Percentiles rank a stretch among this genome's conserved stretches.
Evolutionary conservation across 2,329 filamentous ascomycete genomes (phyloP).

Genomic region (Botrytis fragariae): DNA sequence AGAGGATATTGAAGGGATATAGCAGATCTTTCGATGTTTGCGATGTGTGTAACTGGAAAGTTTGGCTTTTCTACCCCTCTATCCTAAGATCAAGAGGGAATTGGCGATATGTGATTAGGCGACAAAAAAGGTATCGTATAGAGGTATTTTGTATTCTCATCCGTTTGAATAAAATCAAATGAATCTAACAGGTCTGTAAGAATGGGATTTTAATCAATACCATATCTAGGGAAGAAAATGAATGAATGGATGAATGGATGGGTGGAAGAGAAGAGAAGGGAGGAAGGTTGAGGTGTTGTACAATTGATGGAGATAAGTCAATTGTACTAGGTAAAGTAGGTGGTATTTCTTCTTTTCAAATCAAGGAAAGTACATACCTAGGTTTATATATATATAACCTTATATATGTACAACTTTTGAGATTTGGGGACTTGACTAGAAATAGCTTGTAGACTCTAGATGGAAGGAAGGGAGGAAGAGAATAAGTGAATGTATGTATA

Average conservation of each 20-base stretch:
- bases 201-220: neutral
- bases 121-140: neutral
- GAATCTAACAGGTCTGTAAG: neutral
- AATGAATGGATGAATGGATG: too few species aligned
- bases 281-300: neutral
- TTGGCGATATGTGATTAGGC: neutral
- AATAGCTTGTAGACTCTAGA: neutral
- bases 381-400: neutral
- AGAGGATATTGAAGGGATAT: neutral
- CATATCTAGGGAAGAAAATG: neutral
- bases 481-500: neutral
- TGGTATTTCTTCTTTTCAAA: neutral
- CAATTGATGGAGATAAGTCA: neutral
- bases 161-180: neutral
- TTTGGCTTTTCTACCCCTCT: conserved; percentile 1
- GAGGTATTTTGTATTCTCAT: neutral
- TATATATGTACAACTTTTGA: neutral
- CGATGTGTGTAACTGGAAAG: neutral
- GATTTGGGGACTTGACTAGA: too few species aligned
- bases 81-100: neutral
- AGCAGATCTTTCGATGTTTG: conserved; percentile 2
- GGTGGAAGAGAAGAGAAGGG: neutral
- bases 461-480: neutral
- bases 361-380: neutral
- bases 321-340: neutral